A percentile compares a stretch with the other conserved stretches of the same genome.
phyloP scores from a whole-genome alignment of 192 early-diverging fungal species.

The Haplosporangium gracile region DNA sequence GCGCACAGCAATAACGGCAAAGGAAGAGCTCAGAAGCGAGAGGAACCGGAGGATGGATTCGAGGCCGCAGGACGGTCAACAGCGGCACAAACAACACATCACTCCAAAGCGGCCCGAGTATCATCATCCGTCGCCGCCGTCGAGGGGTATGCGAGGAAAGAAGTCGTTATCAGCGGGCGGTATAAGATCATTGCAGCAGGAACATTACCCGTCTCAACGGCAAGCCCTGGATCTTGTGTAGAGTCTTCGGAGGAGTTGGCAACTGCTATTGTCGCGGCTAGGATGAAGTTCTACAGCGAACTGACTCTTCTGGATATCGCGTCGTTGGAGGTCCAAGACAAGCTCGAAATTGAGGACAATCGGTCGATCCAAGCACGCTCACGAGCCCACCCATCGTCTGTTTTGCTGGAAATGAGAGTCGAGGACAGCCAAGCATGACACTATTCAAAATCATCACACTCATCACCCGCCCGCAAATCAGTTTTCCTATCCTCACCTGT shows the following conservation, averaged over 20 bases:
- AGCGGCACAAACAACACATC: background rate
- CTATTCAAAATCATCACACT: background rate
- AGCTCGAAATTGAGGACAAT: background rate
- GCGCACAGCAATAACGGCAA: too few relatives aligned
- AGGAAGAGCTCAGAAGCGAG: conserved; percentile 31
- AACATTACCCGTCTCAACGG: background rate
- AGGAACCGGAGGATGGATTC: conserved; percentile 38
- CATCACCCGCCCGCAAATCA: background rate
- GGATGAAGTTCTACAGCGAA: conserved; percentile 23
- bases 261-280: conserved; percentile 8
- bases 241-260: conserved; percentile 22
- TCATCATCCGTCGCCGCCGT: background rate
- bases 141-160: background rate
- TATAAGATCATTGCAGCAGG: conserved; percentile 12
- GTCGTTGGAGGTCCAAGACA: conserved; percentile 23
- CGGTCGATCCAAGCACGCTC: conserved; percentile 24
- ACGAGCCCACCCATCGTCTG: conserved; percentile 10
- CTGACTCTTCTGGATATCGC: conserved; percentile 12
- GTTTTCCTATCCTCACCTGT: background rate
- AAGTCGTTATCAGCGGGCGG: background rate
- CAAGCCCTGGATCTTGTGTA: background rate
- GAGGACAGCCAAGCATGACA: conserved; percentile 21
- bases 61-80: conserved; percentile 9
- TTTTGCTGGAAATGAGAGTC: conserved; percentile 20
- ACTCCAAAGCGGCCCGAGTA: conserved; percentile 7